Evolutionary conservation across 495 filamentous ascomycete genomes (phyloP).

Genomic region (Aspergillus campestris): DNA sequence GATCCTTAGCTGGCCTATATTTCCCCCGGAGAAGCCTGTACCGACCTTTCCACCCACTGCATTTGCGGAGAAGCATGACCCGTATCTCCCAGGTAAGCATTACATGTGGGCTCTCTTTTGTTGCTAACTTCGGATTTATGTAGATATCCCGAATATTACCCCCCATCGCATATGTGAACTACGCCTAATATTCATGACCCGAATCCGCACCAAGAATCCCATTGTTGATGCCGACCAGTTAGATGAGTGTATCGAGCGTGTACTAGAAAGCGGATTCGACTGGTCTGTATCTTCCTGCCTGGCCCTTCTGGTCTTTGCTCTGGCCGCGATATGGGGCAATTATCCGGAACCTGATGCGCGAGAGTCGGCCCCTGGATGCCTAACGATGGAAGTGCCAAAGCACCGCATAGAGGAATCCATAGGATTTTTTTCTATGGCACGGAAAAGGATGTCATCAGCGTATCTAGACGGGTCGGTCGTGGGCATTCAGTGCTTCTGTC

Average conservation of each 20-base stretch:
- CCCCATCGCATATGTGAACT: conserved; percentile 19
- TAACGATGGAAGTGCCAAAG: conserved; percentile 16
- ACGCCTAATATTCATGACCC: conserved; percentile 20
- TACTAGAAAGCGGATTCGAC: conserved; percentile 22
- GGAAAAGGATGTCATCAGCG: conserved; percentile 24
- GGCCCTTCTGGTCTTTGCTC: conserved; percentile 26
- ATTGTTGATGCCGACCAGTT: conserved; percentile 20
- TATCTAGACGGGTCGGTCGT: conserved; percentile 25
- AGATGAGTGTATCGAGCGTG: conserved; percentile 15
- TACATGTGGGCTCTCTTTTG: background rate
- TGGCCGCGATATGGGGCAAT: conserved; percentile 28
- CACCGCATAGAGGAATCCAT: conserved; percentile 18
- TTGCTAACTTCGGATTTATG: background rate
- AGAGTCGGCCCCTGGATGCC: conserved; percentile 10
- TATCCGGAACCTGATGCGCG: conserved; percentile 24
- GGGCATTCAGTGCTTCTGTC: conserved; percentile 29
- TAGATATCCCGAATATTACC: conserved; percentile 14
- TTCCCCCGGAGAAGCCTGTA: conserved; percentile 18
- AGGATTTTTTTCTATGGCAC: conserved; percentile 26
- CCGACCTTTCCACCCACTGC: conserved; percentile 19
- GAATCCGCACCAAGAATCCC: conserved; percentile 23
- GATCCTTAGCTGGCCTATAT: conserved; percentile 25
- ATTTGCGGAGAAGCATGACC: conserved; percentile 20
- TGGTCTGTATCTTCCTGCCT: conserved; percentile 28
- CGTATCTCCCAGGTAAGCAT: conserved; percentile 15